A percentile compares a stretch with the other conserved stretches of the same genome.
Evolutionary conservation across 306 rosid species (phyloP).

Genomic region (Urtica urens): DNA sequence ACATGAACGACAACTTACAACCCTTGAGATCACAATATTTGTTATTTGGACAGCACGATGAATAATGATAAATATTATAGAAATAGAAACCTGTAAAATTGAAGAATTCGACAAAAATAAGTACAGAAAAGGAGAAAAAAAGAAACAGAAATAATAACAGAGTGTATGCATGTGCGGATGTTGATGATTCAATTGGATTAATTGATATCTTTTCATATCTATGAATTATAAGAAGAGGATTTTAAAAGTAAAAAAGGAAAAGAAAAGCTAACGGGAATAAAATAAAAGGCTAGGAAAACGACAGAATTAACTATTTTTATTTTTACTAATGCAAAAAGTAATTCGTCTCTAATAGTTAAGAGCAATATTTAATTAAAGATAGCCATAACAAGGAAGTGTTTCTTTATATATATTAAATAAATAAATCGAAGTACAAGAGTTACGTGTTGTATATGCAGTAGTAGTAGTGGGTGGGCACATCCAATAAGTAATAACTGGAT

Average conservation of each 20-base stretch:
- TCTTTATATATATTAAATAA: neutral
- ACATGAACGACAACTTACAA: too few relatives aligned
- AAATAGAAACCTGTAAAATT: neutral
- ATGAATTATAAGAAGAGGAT: too few relatives aligned
- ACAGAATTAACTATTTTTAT: neutral
- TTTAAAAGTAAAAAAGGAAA: neutral
- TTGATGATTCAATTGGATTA: slow-evolving; percentile 13
- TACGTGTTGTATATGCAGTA: neutral
- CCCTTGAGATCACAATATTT: too few relatives aligned
- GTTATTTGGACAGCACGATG: too few relatives aligned
- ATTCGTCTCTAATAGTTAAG: neutral
- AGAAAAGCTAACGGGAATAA: neutral
- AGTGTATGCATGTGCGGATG: slow-evolving; percentile 12
- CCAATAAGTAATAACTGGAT: neutral
- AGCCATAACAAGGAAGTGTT: neutral
- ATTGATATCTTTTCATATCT: slow-evolving; percentile 6
- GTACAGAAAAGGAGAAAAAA: too few relatives aligned
- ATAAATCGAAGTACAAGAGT: neutral
- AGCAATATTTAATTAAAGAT: neutral
- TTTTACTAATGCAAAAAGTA: neutral
- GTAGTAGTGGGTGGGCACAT: neutral
- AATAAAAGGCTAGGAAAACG: neutral
- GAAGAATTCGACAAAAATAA: neutral
- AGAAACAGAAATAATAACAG: neutral
- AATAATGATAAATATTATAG: neutral